phyloP scores from a whole-genome alignment of 768 basidiomycete species.

The Postia placenta region DNA sequence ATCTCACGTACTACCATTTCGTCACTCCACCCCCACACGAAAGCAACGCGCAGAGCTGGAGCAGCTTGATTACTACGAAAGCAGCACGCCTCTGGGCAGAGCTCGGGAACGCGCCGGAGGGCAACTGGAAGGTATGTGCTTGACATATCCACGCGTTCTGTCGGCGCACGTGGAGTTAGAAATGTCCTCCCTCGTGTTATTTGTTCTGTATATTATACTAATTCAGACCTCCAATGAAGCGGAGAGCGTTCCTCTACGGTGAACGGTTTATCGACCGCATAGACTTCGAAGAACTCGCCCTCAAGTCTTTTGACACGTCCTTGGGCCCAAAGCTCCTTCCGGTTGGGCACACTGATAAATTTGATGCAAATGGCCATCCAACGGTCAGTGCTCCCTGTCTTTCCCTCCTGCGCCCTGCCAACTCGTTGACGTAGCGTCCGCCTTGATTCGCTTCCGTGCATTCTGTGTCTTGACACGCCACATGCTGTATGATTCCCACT shows the following conservation, averaged over 20 bases:
- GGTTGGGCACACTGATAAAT: conserved; percentile 10
- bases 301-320: conserved; percentile 69
- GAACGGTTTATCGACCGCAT: conserved; percentile 64
- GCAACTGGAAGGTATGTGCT: conserved; percentile 69
- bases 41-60: conserved; percentile 30
- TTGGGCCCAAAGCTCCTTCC: conserved; percentile 41
- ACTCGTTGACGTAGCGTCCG: conserved; percentile 16
- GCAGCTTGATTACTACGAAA: conserved; percentile 46
- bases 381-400: conserved; percentile 11
- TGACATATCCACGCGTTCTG: no score
- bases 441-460: neutral
- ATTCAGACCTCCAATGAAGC: conserved; percentile 31
- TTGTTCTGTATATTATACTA: neutral
- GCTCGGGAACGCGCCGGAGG: conserved; percentile 59
- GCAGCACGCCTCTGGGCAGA: conserved; percentile 54
- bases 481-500: neutral
- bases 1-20: conserved; percentile 39
- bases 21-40: conserved; percentile 21
- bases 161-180: no score
- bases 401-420: conserved; percentile 3
- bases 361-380: conserved; percentile 7
- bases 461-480: no score
- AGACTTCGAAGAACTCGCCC: conserved; percentile 76
- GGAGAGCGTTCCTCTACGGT: conserved; percentile 54
- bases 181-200: neutral